Percentiles rank a stretch among this genome's conserved stretches.
Conservation (phyloP, 2,329 filamentous ascomycete genomes). For the Cordyceps javanica region DNA sequence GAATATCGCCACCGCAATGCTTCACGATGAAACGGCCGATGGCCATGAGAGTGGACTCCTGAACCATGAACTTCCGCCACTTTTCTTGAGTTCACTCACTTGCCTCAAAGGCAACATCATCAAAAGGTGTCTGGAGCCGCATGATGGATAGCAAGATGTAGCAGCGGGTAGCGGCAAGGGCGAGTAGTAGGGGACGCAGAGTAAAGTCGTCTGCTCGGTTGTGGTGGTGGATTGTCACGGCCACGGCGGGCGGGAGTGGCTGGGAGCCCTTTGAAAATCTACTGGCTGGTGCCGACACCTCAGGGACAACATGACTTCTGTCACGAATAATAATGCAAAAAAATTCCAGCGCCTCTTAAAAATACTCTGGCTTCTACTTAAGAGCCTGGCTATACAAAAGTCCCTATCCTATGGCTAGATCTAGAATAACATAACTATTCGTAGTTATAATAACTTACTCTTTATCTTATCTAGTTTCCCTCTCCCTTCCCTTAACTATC, state of each 20-base stretch:
- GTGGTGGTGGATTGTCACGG: background rate
- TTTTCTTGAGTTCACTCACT: background rate
- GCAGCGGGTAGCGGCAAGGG: background rate
- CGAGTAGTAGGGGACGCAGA: background rate
- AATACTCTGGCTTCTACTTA: background rate
- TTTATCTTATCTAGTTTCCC: too few species aligned
- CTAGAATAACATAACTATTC: too few species aligned
- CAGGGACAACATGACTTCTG: background rate
- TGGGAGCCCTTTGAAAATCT: background rate
- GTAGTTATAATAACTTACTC: too few species aligned
- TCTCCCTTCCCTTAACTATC: too few species aligned
- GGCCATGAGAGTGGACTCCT: background rate
- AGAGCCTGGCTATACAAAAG: too few species aligned
- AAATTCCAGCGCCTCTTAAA: background rate
- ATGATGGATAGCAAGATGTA: background rate
- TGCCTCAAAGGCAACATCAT: constrained; percentile 6
- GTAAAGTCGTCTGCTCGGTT: background rate
- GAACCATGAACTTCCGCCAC: background rate
- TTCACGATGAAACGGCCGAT: constrained; percentile 10
- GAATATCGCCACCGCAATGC: background rate
- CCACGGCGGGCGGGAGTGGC: background rate
- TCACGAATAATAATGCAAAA: background rate
- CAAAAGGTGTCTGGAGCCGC: background rate
- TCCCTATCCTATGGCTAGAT: too few species aligned
- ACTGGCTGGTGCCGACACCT: background rate